phyloP scores from a whole-genome alignment of 1,139 yeast genomes.

The Yamadazyma aaseri region DNA sequence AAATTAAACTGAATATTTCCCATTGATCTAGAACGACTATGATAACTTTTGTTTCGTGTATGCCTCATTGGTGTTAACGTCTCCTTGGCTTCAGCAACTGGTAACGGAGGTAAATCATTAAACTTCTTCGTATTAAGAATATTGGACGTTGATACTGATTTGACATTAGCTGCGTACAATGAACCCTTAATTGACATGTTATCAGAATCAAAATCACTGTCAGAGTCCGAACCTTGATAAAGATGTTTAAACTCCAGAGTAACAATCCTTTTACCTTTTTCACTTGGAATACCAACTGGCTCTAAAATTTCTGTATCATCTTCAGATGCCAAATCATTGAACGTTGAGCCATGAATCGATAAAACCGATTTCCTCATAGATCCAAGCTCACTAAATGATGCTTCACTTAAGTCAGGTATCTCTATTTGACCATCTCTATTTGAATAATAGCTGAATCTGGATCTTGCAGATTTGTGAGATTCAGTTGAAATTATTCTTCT shows the following conservation, averaged over 20 bases:
- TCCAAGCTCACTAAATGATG: slow-evolving; percentile 19
- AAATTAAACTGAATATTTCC: slow-evolving; percentile 34
- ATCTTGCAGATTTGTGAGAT: slow-evolving; percentile 16
- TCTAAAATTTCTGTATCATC: slow-evolving; percentile 21
- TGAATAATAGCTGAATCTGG: slow-evolving; percentile 27
- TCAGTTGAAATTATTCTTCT: slow-evolving; percentile 16
- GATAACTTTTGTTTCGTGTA: slow-evolving; percentile 18
- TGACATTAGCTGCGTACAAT: slow-evolving; percentile 10
- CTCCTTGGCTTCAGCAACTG: slow-evolving; percentile 6
- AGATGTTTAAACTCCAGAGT: slow-evolving; percentile 26
- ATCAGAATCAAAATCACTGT: slow-evolving; percentile 26
- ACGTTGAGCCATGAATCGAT: slow-evolving; percentile 28
- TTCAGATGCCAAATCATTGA: slow-evolving; percentile 28
- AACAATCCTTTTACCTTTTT: slow-evolving; percentile 29
- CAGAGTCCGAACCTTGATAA: slow-evolving; percentile 27
- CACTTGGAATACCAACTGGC: slow-evolving; percentile 38
- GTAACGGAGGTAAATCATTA: slow-evolving; percentile 18
- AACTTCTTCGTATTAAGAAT: slow-evolving; percentile 11
- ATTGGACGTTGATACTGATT: slow-evolving; percentile 25
- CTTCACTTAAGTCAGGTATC: slow-evolving; percentile 39
- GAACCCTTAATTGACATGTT: slow-evolving; percentile 19
- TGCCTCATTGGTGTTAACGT: slow-evolving; percentile 33
- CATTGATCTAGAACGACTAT: slow-evolving; percentile 41
- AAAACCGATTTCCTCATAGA: slow-evolving; percentile 21
- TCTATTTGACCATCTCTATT: slow-evolving; percentile 39